Percentiles rank a stretch among this genome's conserved stretches.
Conservation (phyloP, 345 rosid genomes). For the Theobroma cacao region DNA sequence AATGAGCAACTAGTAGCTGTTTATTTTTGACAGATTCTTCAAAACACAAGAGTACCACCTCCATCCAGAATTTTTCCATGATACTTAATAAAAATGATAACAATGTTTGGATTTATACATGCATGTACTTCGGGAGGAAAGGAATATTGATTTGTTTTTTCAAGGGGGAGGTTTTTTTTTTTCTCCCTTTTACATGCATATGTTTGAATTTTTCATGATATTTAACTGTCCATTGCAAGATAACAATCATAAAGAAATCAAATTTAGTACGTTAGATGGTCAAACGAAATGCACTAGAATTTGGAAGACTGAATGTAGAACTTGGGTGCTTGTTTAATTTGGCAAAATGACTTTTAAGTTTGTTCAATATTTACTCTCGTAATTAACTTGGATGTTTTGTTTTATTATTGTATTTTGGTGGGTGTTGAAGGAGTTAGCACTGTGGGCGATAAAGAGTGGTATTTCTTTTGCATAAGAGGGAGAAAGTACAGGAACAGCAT, state of each 20-base stretch:
- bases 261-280: background rate
- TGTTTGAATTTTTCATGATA: too few relatives aligned
- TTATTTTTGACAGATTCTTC: too few relatives aligned
- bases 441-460: slow-evolving; percentile 65
- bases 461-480: slow-evolving; percentile 78
- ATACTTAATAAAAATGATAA: background rate
- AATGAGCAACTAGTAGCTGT: too few relatives aligned
- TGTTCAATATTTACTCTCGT: too few relatives aligned
- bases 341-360: too few relatives aligned
- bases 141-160: too few relatives aligned
- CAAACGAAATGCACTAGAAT: background rate
- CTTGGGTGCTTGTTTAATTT: too few relatives aligned
- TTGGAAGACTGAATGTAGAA: too few relatives aligned
- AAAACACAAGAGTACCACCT: background rate
- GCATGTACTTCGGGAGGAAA: background rate
- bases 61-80: background rate
- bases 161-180: background rate
- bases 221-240: too few relatives aligned
- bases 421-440: slow-evolving; percentile 48
- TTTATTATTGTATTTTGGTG: too few relatives aligned
- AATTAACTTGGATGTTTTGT: too few relatives aligned
- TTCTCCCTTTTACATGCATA: background rate
- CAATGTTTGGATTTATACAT: background rate
- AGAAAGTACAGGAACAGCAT: slow-evolving; percentile 78
- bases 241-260: background rate